Percentiles rank a stretch among this genome's conserved stretches.
Evolutionary conservation across 768 basidiomycete species (phyloP).

Genomic region (Mycena filopes): DNA sequence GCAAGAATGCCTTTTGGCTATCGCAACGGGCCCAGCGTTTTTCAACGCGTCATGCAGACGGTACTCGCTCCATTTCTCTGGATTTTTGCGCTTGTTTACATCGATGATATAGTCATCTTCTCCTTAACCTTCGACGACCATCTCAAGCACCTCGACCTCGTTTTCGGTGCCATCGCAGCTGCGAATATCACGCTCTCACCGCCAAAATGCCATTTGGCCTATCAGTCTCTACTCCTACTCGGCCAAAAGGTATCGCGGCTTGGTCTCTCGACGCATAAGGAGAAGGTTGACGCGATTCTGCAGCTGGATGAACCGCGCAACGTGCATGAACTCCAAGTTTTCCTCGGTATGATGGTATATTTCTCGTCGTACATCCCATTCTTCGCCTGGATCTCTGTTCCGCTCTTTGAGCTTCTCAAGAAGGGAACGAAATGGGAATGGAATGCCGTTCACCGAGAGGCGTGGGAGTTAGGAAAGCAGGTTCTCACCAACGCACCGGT

Average conservation of each 20-base stretch:
- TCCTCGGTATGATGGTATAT: slow-evolving; percentile 30
- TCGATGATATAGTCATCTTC: slow-evolving; percentile 54
- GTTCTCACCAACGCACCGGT: slow-evolving; percentile 33
- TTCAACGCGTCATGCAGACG: slow-evolving; percentile 54
- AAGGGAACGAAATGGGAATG: slow-evolving; percentile 5
- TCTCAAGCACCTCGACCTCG: slow-evolving; percentile 41
- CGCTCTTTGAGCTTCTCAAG: slow-evolving; percentile 1
- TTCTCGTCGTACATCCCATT: slow-evolving; percentile 47
- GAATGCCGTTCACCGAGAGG: neutral
- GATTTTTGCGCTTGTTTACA: slow-evolving; percentile 53
- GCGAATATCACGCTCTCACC: slow-evolving; percentile 48
- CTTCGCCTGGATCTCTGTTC: slow-evolving; percentile 43
- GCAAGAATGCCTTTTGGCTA: slow-evolving; percentile 52
- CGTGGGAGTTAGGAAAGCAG: neutral
- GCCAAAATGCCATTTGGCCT: slow-evolving; percentile 47
- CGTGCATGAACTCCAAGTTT: slow-evolving; percentile 47
- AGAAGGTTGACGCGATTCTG: slow-evolving; percentile 38
- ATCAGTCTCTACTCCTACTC: slow-evolving; percentile 33
- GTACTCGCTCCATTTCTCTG: slow-evolving; percentile 48
- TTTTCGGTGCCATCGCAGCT: slow-evolving; percentile 39
- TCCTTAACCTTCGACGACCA: slow-evolving; percentile 43
- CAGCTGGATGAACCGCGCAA: slow-evolving; percentile 48
- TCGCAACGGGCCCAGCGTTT: slow-evolving; percentile 48
- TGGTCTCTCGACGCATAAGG: neutral
- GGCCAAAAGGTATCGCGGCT: slow-evolving; percentile 12